Evolutionary conservation across 106 monocot genomes (phyloP).

Genomic region (Xerophyta viscosa): DNA sequence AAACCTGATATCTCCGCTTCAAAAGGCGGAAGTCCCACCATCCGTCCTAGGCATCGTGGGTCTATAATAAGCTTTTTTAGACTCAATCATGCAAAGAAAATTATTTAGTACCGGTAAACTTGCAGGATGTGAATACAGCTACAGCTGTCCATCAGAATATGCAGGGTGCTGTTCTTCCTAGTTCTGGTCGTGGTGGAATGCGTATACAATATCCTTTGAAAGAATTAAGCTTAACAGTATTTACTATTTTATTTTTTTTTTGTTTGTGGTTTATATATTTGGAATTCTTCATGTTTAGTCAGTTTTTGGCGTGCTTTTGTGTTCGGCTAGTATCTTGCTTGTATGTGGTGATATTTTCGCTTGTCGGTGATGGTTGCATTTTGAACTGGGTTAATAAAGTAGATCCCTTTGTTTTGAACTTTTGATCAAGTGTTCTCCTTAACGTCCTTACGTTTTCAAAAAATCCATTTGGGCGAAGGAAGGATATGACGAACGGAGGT

Average conservation of each 20-base stretch:
- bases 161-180: slow-evolving; percentile 90
- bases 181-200: slow-evolving; percentile 93
- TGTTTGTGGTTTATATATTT: background rate
- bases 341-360: too few relatives aligned
- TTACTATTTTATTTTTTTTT: background rate
- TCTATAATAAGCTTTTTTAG: background rate
- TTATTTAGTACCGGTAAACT: background rate
- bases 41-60: too few relatives aligned
- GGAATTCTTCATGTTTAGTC: background rate
- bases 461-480: slow-evolving; percentile 94
- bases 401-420: background rate
- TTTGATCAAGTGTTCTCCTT: slow-evolving; percentile 24
- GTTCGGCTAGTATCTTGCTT: too few relatives aligned
- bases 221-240: background rate
- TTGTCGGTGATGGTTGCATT: too few relatives aligned
- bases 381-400: background rate
- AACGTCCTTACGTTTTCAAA: slow-evolving; percentile 66
- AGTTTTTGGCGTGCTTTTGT: too few relatives aligned
- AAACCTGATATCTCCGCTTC: too few relatives aligned
- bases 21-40: too few relatives aligned
- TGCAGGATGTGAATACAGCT: slow-evolving; percentile 83
- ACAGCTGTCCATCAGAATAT: slow-evolving; percentile 76
- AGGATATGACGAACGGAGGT: slow-evolving; percentile 61
- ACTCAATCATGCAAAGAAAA: background rate
- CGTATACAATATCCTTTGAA: slow-evolving; percentile 99